Percentiles rank a stretch among this genome's conserved stretches.
Evolutionary conservation across 164 flowering plant genomes (phyloP).

Genomic region (Brasenia schreberi): DNA sequence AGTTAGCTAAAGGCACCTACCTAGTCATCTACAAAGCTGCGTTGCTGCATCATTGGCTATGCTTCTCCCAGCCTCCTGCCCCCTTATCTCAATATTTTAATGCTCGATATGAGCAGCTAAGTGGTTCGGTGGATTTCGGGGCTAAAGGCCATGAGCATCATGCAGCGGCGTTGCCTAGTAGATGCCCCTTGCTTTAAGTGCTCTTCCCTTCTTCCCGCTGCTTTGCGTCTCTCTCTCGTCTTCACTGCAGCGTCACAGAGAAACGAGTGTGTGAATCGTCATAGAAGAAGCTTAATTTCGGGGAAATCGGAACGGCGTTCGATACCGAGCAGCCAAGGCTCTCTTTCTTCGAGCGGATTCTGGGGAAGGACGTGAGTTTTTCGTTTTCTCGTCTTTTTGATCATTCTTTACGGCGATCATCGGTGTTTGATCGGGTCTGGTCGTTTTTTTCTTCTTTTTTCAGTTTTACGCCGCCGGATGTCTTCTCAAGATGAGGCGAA

Average conservation of each 20-base stretch:
- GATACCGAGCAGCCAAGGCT: constrained; percentile 17
- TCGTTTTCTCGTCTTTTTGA: background rate
- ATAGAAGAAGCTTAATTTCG: background rate
- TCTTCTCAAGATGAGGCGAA: constrained; percentile 22
- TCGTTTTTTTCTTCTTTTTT: background rate
- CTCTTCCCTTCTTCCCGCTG: background rate
- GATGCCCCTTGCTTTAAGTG: background rate
- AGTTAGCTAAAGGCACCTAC: no score
- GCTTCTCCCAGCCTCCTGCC: no score
- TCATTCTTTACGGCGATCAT: background rate
- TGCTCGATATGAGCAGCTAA: no score
- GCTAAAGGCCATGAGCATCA: no score
- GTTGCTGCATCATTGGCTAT: no score
- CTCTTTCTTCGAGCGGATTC: constrained; percentile 17
- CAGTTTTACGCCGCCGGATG: constrained; percentile 8
- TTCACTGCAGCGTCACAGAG: background rate
- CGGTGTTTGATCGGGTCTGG: background rate
- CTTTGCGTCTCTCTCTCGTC: background rate
- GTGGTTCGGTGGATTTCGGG: no score
- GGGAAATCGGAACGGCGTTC: constrained; percentile 5
- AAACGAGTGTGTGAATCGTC: no score
- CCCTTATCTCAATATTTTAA: no score
- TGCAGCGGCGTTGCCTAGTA: no score
- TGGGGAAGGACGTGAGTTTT: background rate
- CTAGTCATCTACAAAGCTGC: no score